Percentiles rank a stretch among this genome's conserved stretches.
phyloP scores from a whole-genome alignment of 176 grass and related monocot genomes.

The Lolium rigidum region DNA sequence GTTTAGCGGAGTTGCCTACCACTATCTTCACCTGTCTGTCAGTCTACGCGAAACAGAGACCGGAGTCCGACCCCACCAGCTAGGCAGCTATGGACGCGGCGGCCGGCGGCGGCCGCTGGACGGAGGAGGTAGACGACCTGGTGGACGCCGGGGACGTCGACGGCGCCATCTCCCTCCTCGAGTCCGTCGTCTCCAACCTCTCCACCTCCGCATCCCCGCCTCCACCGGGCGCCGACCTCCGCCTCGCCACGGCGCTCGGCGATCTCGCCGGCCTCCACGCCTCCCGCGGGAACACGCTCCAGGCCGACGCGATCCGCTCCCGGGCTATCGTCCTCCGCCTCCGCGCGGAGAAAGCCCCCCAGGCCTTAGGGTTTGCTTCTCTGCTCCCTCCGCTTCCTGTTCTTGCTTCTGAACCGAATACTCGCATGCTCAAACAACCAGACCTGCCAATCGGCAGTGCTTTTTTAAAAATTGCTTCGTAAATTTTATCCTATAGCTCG shows the following conservation, averaged over 20 bases:
- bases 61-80: constrained; percentile 13
- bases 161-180: constrained; percentile 75
- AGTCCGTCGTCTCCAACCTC: constrained; percentile 56
- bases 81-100: constrained; percentile 13
- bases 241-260: constrained; percentile 67
- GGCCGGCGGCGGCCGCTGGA: constrained; percentile 52
- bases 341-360: constrained; percentile 33
- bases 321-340: constrained; percentile 62
- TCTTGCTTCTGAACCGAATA: constrained; percentile 13
- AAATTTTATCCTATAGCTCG: neutral
- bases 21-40: neutral
- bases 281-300: constrained; percentile 63
- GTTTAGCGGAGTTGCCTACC: neutral
- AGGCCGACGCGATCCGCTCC: constrained; percentile 75
- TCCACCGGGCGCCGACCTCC: constrained; percentile 45
- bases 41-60: neutral
- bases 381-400: neutral
- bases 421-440: neutral
- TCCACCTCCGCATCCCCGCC: constrained; percentile 39
- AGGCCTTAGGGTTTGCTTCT: constrained; percentile 51
- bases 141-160: constrained; percentile 66
- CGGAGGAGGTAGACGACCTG: constrained; percentile 83
- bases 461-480: neutral
- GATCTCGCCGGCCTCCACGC: constrained; percentile 79
- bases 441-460: neutral